Evolutionary conservation across 129 eudicot genomes (phyloP), one percentile per base, ranked within the genome.

Genomic region (Chrysanthemum makinoi): DNA sequence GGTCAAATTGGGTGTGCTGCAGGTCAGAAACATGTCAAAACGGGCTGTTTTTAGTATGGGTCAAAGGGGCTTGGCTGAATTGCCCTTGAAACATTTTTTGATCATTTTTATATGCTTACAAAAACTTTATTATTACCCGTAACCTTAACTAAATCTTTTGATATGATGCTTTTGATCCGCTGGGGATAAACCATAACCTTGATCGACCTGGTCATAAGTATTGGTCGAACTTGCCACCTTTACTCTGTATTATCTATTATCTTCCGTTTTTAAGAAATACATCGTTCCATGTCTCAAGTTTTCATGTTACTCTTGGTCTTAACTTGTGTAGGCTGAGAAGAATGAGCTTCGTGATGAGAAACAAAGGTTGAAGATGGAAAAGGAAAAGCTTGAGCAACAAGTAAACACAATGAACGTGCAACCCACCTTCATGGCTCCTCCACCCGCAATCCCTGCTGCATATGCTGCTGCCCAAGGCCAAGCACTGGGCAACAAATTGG

Each of bases 291-390:
- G 52, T 65, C 16, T 67, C 15, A 12, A 19, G 67, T 47, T 69
- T 30, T 62, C 52, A 44, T 43, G 11, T 28, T 66, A 14, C 35
- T 74, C 53, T 69, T 78, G 18, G 14, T 10, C 9, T 49, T 75
- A 52, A 49, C 50, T 62, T 69, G 35, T 53, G 35, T 69, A 86
- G 91, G 69, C 74, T 55, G 91, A 86, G 85, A 91, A 91, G 77
- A 91, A 73, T 19, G 97, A 91, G 75, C 92, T 91, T 6, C 96
- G 97, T 2, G 97, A 86, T 51, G 97, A 91, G 83, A 91, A 91
- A 78, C 97, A 83, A 70, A 91, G 92, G 88, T 79, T 88, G 50
- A 91, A 86, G 85, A 83, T 80, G 46, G 95, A 91, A 77, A 91
- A 91, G 76, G 92, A 91, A 82, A 85, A 80, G 64, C 84, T 88